Base-by-base conservation (phyloP, 2,329 filamentous ascomycete genomes). In the Monilinia fructicola region DNA sequence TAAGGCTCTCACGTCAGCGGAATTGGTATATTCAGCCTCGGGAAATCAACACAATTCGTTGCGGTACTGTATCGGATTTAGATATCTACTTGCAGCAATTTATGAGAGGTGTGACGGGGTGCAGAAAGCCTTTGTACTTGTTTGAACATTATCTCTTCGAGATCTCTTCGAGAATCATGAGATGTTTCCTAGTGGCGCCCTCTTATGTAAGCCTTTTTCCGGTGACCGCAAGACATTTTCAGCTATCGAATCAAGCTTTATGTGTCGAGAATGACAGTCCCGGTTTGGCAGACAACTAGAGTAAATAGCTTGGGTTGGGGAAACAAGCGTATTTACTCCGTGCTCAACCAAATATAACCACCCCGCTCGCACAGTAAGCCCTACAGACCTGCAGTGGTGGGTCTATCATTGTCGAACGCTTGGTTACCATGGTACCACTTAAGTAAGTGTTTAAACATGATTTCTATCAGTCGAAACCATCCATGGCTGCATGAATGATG, bases 1-100 rank as follows among this genome's bases (percentile, higher is more conserved):
- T 31, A 48, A 60, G 42, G 56, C 56, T 60, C 56, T 48, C 56
- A 60, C 56, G 56, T 60, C 56, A 60, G 56, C 56, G 12, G 42
- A 48, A 21, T 35, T 18, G 21, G 56, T 48, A n/a, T 42, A n/a
- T 60, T 48, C 56, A 59, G 56, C 56, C 56, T 16, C 56, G 42
- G 56, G 28, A 42, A 35, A 48, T 35, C 42, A 48, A 48, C 56
- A 48, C 11, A 59, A 31, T 31, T 46, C 31, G 40, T 35, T 31
- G 31, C n/a, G 26, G 18, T 46, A 59, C 40, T 60, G 42, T 60
- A 60, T 60, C 56, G 42, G 56, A 48, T 38, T 23, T 26, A 42
- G 44, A 23, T 31, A 48, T 4, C 28, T 48, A 28, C 56, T 60
- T 48, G 54, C 54, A 42, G 54, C 42, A 10, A 42, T 23, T 42